phyloP scores from a whole-genome alignment of 1,139 yeast genomes.

The Arxiozyma bovina region DNA sequence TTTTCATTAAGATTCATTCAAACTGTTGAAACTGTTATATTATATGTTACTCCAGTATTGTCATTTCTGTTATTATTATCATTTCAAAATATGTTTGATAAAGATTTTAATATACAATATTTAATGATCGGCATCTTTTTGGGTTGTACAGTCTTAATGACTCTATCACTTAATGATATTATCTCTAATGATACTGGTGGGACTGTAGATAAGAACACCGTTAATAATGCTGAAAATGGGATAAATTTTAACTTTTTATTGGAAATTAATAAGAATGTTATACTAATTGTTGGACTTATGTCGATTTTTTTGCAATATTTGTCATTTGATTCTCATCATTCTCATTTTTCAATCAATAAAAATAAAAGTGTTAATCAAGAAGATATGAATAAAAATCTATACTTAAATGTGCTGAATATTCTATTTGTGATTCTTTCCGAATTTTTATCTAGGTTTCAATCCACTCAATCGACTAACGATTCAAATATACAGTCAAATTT shows the following conservation, averaged over 20 bases:
- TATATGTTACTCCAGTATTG: slow-evolving; percentile 6
- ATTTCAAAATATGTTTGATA: background rate
- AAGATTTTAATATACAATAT: slow-evolving; percentile 14
- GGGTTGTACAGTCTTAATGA: slow-evolving; percentile 22
- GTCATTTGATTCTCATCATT: slow-evolving; percentile 23
- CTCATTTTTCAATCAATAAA: background rate
- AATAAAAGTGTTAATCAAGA: background rate
- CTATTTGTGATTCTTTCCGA: slow-evolving; percentile 15
- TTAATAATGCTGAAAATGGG: background rate
- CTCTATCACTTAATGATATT: slow-evolving; percentile 25
- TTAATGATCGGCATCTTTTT: slow-evolving; percentile 21
- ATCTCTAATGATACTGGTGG: slow-evolving; percentile 11
- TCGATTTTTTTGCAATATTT: slow-evolving; percentile 30
- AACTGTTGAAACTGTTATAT: background rate
- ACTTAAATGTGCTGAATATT: slow-evolving; percentile 10
- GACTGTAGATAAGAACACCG: slow-evolving; percentile 6
- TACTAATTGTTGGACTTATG: slow-evolving; percentile 20
- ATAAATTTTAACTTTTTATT: slow-evolving; percentile 3
- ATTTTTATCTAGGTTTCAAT: slow-evolving; percentile 4
- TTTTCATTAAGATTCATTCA: background rate
- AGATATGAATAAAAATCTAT: slow-evolving; percentile 11
- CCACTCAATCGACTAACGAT: background rate
- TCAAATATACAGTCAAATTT: slow-evolving; percentile 1
- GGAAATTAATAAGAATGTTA: slow-evolving; percentile 22
- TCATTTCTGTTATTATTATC: background rate